Evolutionary conservation across 768 basidiomycete species (phyloP).

Genomic region (Tylopilus felleus): DNA sequence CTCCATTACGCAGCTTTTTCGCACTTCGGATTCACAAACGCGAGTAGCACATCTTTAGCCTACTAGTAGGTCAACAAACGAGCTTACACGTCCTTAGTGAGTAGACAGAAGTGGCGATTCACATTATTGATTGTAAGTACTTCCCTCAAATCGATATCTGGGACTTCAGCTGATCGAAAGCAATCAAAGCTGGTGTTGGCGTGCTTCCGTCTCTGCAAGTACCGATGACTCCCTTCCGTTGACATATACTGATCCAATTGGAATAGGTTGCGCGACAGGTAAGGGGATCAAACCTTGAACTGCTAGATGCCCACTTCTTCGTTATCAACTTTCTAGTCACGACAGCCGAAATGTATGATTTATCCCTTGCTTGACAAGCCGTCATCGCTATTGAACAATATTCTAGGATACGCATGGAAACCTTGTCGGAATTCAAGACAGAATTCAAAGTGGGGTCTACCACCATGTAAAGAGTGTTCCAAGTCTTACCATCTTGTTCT

Average conservation of each 20-base stretch:
- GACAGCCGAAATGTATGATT: slow-evolving; percentile 30
- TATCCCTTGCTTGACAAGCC: neutral
- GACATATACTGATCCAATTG: neutral
- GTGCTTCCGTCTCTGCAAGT: slow-evolving; percentile 32
- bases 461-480: neutral
- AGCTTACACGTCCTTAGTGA: slow-evolving; percentile 18
- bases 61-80: neutral
- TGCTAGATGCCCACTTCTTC: slow-evolving; percentile 10
- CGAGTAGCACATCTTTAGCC: neutral
- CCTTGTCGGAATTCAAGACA: slow-evolving; percentile 23
- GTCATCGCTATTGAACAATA: neutral
- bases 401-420: slow-evolving; percentile 26
- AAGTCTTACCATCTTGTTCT: neutral
- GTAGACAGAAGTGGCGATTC: slow-evolving; percentile 27
- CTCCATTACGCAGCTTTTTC: slow-evolving; percentile 1
- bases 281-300: neutral
- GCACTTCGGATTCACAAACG: slow-evolving; percentile 14
- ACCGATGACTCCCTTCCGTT: neutral
- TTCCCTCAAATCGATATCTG: neutral
- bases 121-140: slow-evolving; percentile 35
- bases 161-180: neutral
- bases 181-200: slow-evolving; percentile 26
- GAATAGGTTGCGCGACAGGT: slow-evolving; percentile 37
- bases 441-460: slow-evolving; percentile 18
- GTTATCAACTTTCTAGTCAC: slow-evolving; percentile 22